Conservation (phyloP, 108 stramenopile genomes). For the Conticribra weissflogii region DNA sequence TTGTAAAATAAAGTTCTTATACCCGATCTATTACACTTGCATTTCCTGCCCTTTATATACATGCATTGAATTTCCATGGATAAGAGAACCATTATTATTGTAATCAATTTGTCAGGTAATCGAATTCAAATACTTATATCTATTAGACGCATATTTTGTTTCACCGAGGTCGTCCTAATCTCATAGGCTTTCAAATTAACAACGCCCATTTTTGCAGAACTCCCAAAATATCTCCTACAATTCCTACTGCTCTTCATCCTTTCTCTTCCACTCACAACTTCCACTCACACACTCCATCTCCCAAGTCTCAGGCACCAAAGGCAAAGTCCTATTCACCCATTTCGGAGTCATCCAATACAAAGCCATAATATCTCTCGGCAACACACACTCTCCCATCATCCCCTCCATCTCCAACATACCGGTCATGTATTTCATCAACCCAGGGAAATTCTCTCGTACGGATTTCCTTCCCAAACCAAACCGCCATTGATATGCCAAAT, state of each 20-base stretch:
- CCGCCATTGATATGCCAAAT: slow-evolving; percentile 17
- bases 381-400: slow-evolving; percentile 1
- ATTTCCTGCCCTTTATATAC: too few relatives aligned
- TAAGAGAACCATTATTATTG: too few relatives aligned
- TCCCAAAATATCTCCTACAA: background rate
- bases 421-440: slow-evolving; percentile 1
- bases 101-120: too few relatives aligned
- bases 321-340: background rate
- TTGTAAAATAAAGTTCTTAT: too few relatives aligned
- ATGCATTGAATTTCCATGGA: too few relatives aligned
- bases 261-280: background rate
- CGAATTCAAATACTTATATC: too few relatives aligned
- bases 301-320: slow-evolving; percentile 13
- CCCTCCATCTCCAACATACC: slow-evolving; percentile 8
- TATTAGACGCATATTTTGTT: too few relatives aligned
- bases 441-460: slow-evolving; percentile 21
- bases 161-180: too few relatives aligned
- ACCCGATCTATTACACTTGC: too few relatives aligned
- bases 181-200: too few relatives aligned
- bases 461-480: slow-evolving; percentile 5
- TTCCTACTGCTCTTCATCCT: background rate
- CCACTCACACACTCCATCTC: slow-evolving; percentile 2
- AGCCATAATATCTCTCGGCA: slow-evolving; percentile 22
- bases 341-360: slow-evolving; percentile 16
- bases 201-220: too few relatives aligned